A percentile compares a stretch with the other conserved stretches of the same genome.
phyloP scores from a whole-genome alignment of 306 rosid genomes.

The Lathyrus sativus region DNA sequence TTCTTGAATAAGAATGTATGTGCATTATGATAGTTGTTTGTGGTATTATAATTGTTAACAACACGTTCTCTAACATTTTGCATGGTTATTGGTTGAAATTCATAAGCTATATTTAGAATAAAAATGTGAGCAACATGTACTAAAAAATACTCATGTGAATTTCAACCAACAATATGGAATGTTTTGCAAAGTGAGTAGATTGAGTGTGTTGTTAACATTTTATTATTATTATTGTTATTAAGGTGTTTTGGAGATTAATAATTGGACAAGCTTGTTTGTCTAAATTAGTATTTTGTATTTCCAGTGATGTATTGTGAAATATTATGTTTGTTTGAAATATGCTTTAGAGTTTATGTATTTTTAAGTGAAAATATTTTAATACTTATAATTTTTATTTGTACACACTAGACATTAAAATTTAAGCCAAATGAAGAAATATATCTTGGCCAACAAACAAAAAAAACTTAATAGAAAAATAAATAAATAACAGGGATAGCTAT shows the following conservation, averaged over 20 bases:
- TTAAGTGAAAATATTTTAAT: too few species aligned
- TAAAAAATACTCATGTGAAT: not conserved
- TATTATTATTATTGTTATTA: not conserved
- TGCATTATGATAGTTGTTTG: not conserved
- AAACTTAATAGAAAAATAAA: too few species aligned
- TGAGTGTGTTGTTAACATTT: not conserved
- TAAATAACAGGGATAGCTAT: too few species aligned
- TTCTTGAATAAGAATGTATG: not conserved
- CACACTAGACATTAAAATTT: too few species aligned
- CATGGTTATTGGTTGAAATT: not conserved
- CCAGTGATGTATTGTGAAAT: not conserved
- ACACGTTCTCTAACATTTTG: not conserved
- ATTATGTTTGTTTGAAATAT: too few species aligned
- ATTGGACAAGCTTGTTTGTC: slow-evolving; percentile 45
- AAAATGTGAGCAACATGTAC: too few species aligned
- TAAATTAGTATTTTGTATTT: slow-evolving; percentile 4
- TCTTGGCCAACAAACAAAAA: too few species aligned
- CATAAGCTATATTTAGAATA: too few species aligned
- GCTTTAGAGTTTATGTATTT: too few species aligned
- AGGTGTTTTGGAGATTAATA: not conserved
- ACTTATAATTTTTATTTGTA: too few species aligned
- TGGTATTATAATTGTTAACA: not conserved
- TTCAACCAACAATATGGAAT: not conserved
- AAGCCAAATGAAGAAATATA: too few species aligned
- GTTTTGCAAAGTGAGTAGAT: not conserved